Evolutionary conservation across 306 rosid genomes (phyloP), one percentile per base, ranked within the genome.

Genomic region (Dalbergia oliveri): DNA sequence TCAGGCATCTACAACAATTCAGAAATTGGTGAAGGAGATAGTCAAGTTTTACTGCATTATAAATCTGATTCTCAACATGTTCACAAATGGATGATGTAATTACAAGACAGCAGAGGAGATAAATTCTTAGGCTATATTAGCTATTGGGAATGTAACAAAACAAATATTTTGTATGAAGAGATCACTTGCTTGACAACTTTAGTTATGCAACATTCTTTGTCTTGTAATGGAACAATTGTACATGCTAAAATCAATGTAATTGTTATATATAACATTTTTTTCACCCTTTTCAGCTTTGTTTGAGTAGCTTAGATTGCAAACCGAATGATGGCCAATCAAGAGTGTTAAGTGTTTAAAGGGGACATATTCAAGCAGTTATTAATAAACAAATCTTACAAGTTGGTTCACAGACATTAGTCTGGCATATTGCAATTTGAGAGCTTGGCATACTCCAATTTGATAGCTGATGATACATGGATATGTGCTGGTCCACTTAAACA

Each of bases 1-100:
- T 79, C 83, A 78, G 84, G 79, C 33, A 35, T 65, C 53, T 50
- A 26, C 16, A 12, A 7, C 54, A 43, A 44, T 34, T 44, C 66
- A 75, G 82, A 47, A 77, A 82, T 39, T 0, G 18, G 14, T 66
- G 67, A 19, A 50, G 68, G 69, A 77, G 74, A 78, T 34, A 62
- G 62, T 54, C 11, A 37, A 49, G 74, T 70, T 75, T 58, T 41
- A 33, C 39, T 19, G 41, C 12, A 79, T 65, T 75, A 18, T 49
- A 49, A 66, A 21, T 83, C 65, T 69, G 69, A 62, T 82, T 73
- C 66, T 64, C 77, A 49, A n/a, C 15, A 19, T 57, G 71, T 65
- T 43, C 63, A 65, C 41, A 73, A 33, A 78, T 23, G 72, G 18
- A 39, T n/a, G 47, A 35, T 65, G 11, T 47, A 44, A 19, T 56